Base-by-base conservation (phyloP, 75 land plant species). In the Larix kaempferi region DNA sequence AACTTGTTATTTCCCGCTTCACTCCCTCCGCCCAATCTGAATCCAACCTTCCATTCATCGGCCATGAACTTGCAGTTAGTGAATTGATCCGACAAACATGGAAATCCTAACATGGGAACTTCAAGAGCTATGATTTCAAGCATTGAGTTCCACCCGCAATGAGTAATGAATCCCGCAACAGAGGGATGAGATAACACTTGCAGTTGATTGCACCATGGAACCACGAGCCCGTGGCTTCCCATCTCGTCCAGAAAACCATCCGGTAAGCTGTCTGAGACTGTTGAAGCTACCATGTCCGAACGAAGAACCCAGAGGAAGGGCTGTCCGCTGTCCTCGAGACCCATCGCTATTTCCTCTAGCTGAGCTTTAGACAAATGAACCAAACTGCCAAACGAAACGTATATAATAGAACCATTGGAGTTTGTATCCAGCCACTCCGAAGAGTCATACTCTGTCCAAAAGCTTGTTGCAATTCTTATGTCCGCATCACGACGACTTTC, bases 321-420 rank as follows among this genome's bases (percentile, higher is more conserved):
- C 3, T 54, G 16, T 8, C 76, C 33, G 14, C 76, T 74, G 3
- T 27, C 35, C 33, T 74, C 27, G 15, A 74, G 17, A 11, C 59
- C 76, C 29, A 52, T 27, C 0, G 33, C 59, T 25, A 79, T 55
- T 33, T 79, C 80, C 78, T 54, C 57, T 13, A 74, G 12, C 63
- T 79, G 78, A 73, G 33, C 60, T 27, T 27, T 44, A 23, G 80
- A 55, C 22, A 79, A 6, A 26, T 55, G 56, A 29, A 56, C 62
- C 33, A 79, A 21, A 35, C 80, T 74, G 25, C 78, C 80, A 79
- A 79, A 74, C 2, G 78, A 79, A 44, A 79, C 39, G 16, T 75
- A 79, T 44, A 79, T 55, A 22, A 79, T 78, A 12, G 78, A 75
- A 0, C 19, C 22, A 2, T 2, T 10, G 5, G 58, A 16, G 16